Evolutionary conservation across 495 filamentous ascomycete species (phyloP).

Genomic region (Penicillium desertorum): DNA sequence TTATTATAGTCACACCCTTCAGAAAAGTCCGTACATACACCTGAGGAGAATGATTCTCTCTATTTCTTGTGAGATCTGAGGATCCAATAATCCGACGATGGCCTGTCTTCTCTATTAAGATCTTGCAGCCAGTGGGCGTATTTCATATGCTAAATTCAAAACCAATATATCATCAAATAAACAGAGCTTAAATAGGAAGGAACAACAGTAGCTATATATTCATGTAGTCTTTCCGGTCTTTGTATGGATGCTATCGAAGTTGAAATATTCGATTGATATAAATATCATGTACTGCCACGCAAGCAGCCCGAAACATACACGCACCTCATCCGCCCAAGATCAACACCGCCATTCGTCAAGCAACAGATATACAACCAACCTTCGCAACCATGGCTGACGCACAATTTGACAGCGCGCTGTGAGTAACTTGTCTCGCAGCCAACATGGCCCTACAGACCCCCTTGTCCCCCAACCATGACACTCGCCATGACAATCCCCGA

Average conservation of each 20-base stretch:
- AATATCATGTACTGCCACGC: slow-evolving; percentile 26
- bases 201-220: neutral
- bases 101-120: neutral
- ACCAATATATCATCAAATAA: neutral
- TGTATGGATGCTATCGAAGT: neutral
- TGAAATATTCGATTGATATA: neutral
- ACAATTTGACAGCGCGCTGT: slow-evolving; percentile 66
- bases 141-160: neutral
- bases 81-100: neutral
- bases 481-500: slow-evolving; percentile 15
- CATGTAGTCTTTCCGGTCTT: neutral
- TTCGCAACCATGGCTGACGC: slow-evolving; percentile 50
- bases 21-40: no score
- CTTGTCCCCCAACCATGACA: neutral
- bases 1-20: no score
- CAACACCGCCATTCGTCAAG: slow-evolving; percentile 27
- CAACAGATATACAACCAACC: slow-evolving; percentile 23
- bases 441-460: neutral
- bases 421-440: slow-evolving; percentile 26
- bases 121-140: neutral
- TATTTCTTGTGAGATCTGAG: no score
- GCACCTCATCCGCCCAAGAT: slow-evolving; percentile 39
- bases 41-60: no score
- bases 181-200: neutral
- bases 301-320: slow-evolving; percentile 20